A percentile compares a stretch with the other conserved stretches of the same genome.
Evolutionary conservation across 2,329 filamentous ascomycete species (phyloP).

Genomic region (Septoria linicola): DNA sequence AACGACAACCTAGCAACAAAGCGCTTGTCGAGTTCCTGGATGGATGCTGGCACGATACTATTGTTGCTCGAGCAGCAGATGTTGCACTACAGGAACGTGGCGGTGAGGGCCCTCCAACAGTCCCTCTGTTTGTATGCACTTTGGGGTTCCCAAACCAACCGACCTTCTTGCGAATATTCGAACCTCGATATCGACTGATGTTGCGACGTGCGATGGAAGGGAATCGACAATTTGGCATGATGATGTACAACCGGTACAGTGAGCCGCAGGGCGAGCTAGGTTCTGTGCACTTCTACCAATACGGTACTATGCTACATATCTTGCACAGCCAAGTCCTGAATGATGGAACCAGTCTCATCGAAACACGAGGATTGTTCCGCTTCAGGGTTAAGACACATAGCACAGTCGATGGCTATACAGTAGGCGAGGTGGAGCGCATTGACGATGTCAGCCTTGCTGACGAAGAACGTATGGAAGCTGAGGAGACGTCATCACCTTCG

Average conservation of each 20-base stretch:
- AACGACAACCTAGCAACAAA: slow-evolving; percentile 59
- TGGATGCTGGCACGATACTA: slow-evolving; percentile 66
- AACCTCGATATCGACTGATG: slow-evolving; percentile 89
- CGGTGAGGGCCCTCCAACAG: slow-evolving; percentile 57
- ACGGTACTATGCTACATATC: slow-evolving; percentile 77
- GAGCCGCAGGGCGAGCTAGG: slow-evolving; percentile 55
- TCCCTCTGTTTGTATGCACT: slow-evolving; percentile 78
- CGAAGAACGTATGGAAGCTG: slow-evolving; percentile 73
- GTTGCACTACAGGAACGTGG: slow-evolving; percentile 59
- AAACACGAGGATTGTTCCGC: slow-evolving; percentile 72
- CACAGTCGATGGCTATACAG: slow-evolving; percentile 71
- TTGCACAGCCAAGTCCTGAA: slow-evolving; percentile 69
- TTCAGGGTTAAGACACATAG: slow-evolving; percentile 69
- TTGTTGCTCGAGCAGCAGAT: slow-evolving; percentile 58
- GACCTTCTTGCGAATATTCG: slow-evolving; percentile 87
- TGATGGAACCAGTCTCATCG: slow-evolving; percentile 78
- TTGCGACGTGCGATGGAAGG: slow-evolving; percentile 73
- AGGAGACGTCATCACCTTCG: slow-evolving; percentile 54
- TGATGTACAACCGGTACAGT: slow-evolving; percentile 63
- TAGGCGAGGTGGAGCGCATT: slow-evolving; percentile 72
- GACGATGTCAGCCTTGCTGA: slow-evolving; percentile 80
- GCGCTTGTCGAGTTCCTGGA: slow-evolving; percentile 63
- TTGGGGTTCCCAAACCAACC: slow-evolving; percentile 79
- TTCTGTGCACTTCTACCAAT: slow-evolving; percentile 62
- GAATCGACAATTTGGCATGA: slow-evolving; percentile 79